Base-by-base conservation (phyloP, 179 eudicot species). In the Silene vulgaris region DNA sequence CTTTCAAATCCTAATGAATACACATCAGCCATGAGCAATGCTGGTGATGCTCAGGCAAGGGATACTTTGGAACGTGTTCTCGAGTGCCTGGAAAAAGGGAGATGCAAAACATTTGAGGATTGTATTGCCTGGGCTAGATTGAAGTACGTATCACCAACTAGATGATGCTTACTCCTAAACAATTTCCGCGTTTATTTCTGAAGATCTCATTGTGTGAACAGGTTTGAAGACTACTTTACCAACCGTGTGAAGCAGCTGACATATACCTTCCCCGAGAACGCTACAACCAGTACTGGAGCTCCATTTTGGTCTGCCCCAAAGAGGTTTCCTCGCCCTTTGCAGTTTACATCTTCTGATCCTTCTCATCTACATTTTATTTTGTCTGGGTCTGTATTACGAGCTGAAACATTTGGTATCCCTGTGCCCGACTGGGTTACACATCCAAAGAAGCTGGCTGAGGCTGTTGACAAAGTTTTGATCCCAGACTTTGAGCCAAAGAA, bases 11-110 rank as follows among this genome's bases (percentile, higher is more conserved):
- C 95, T 12, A 77, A 77, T 77, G 98, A 89, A 29, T 93, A 93
- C 80, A 78, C 89, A 11, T 75, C 91, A 78, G 82, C 92, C 20
- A 89, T 88, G 94, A 88, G 76, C 78, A 88, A 86, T 78, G 92
- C 97, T 75, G 98, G 95, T 75, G 97, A 91, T 87, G 98, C 97
- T 40, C 98, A 91, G 82, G 98, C 98, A 19, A 87, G 97, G 78
- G 95, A 89, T 62, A 90, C 89, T 64, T 75, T 93, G 64, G 95
- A 93, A 74, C 91, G 89, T 74, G 88, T 93, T 67, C 78, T 93
- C 74, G 92, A 93, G 80, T 90, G 93, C 82, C 93, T 93, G 64
- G 96, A 90, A 62, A 84, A 77, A 64, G 97, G 89, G 17, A 86
- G 74, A 84, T 93, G 98, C 59, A 89, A 88, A 75, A 83, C 92